Conservation (phyloP, 2,329 filamentous ascomycete genomes). For the Thielaviopsis musarum region DNA sequence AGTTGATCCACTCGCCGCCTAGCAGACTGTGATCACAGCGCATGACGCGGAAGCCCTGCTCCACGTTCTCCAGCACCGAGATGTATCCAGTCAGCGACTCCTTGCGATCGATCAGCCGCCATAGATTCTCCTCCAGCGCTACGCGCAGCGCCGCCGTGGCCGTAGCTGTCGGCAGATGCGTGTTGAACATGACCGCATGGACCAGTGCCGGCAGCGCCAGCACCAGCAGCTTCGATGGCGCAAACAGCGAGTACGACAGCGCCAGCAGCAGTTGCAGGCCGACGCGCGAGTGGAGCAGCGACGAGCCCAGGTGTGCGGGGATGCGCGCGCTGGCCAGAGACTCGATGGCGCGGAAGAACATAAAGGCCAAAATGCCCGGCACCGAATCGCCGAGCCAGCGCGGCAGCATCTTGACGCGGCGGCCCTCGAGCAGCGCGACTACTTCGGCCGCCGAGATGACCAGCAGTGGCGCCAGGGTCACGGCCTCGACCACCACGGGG, state of each 20-base stretch:
- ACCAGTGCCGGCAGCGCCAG: conserved; percentile 55
- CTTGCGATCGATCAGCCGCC: conserved; percentile 59
- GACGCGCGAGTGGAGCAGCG: conserved; percentile 50
- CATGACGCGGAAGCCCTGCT: conserved; percentile 60
- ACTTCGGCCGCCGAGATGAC: conserved; percentile 46
- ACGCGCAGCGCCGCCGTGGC: conserved; percentile 47
- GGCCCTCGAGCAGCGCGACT: conserved; percentile 30
- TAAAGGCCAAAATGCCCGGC: conserved; percentile 50
- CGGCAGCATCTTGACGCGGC: conserved; percentile 33
- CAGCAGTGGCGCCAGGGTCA: conserved; percentile 58
- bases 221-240: conserved; percentile 29
- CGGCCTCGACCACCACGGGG: conserved; percentile 54
- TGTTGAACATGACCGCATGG: conserved; percentile 55
- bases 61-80: conserved; percentile 64
- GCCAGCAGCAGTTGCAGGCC: conserved; percentile 55
- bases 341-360: conserved; percentile 41
- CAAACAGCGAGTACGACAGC: conserved; percentile 42
- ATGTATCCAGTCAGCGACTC: conserved; percentile 88
- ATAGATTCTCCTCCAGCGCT: conserved; percentile 48
- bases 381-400: conserved; percentile 42
- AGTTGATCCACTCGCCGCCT: conserved; percentile 72
- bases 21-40: conserved; percentile 89
- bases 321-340: conserved; percentile 24
- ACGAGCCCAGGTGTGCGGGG: conserved; percentile 38
- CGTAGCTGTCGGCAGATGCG: conserved; percentile 48